Conservation (phyloP, 78 protist genomes). For the Thecamonas trahens region DNA sequence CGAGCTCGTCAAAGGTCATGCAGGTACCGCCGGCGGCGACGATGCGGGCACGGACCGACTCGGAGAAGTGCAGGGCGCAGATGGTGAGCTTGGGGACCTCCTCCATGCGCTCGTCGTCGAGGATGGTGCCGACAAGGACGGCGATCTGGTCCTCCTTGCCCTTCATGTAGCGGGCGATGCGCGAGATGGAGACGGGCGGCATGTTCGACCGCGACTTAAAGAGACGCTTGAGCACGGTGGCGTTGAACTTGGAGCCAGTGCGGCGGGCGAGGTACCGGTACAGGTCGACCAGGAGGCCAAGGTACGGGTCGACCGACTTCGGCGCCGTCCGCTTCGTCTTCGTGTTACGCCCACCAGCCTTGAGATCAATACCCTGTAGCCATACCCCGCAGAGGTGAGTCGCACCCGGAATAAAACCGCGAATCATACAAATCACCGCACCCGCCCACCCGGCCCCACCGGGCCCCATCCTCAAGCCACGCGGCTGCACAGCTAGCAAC, state of each 20-base stretch:
- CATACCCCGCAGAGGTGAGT: too few species aligned
- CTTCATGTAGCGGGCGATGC: constrained; percentile 61
- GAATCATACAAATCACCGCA: too few species aligned
- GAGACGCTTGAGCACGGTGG: constrained; percentile 66
- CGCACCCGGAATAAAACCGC: too few species aligned
- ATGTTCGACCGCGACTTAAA: constrained; percentile 73
- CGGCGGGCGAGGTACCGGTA: constrained; percentile 97
- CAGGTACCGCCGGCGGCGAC: constrained; percentile 92
- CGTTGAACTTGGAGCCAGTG: constrained; percentile 91
- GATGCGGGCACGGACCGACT: constrained; percentile 94
- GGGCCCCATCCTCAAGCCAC: too few species aligned
- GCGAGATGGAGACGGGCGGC: constrained; percentile 83
- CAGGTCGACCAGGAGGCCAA: constrained; percentile 70
- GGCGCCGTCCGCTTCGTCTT: constrained; percentile 43
- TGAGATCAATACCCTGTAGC: constrained; percentile 77
- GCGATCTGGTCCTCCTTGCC: constrained; percentile 66
- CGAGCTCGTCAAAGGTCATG: constrained; percentile 98
- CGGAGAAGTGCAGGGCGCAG: constrained; percentile 94
- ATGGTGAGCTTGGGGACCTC: constrained; percentile 84
- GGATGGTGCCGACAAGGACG: constrained; percentile 95
- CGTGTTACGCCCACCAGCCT: constrained; percentile 36
- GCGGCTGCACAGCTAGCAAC: too few species aligned
- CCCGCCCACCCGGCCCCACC: too few species aligned
- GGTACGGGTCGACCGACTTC: constrained; percentile 33
- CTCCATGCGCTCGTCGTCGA: constrained; percentile 92